phyloP scores from a whole-genome alignment of 2,329 filamentous ascomycete genomes.

The Aspergillus tubingensis region DNA sequence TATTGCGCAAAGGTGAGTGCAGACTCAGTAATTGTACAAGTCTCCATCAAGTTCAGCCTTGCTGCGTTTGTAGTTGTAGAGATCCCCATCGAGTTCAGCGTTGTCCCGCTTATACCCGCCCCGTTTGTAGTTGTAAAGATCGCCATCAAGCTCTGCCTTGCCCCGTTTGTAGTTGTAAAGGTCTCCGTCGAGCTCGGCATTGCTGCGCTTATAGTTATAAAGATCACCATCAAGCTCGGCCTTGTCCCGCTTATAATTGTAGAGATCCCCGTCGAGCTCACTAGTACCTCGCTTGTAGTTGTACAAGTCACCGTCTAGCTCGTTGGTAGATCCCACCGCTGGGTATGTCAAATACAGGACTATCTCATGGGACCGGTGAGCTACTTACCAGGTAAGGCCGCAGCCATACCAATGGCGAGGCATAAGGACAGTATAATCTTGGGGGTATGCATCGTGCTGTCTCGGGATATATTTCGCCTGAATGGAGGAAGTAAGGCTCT shows the following conservation, averaged over 20 bases:
- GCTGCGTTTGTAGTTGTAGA: not conserved
- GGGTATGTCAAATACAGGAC: not conserved
- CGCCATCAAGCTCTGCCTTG: not conserved
- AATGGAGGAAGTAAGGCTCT: no score
- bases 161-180: not conserved
- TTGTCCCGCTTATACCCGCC: not conserved
- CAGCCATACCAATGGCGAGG: not conserved
- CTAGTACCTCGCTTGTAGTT: not conserved
- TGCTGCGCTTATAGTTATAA: not conserved
- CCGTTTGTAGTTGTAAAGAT: not conserved
- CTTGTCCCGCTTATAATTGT: not conserved
- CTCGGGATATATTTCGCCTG: no score
- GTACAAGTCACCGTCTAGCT: not conserved
- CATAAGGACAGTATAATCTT: not conserved
- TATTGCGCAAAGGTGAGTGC: not conserved
- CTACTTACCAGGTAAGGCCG: not conserved
- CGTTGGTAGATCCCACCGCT: not conserved
- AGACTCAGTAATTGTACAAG: not conserved
- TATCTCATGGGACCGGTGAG: not conserved
- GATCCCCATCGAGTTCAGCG: not conserved
- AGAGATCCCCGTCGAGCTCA: not conserved
- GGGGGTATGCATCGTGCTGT: not conserved
- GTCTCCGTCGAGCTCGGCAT: not conserved
- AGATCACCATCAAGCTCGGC: not conserved
- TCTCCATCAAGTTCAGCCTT: not conserved